These are phyloP conservation scores for Trichoderma simmonsii DNA, from an alignment of 2,329 filamentous ascomycete species.

Conservation along the genomic window DNA sequence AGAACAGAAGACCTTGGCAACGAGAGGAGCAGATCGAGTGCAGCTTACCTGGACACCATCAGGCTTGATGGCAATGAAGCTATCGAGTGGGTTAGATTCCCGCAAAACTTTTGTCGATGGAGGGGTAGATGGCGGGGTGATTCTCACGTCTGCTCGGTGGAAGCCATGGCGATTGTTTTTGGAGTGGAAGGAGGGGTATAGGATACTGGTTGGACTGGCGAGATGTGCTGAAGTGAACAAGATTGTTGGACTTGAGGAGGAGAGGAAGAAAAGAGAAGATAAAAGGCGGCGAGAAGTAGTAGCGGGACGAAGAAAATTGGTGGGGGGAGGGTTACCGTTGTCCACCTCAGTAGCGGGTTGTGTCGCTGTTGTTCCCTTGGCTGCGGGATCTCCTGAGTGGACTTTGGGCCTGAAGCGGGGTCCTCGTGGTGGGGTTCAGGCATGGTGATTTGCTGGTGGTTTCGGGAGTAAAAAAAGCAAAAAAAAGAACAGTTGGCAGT, in stretches of 20 bases:
- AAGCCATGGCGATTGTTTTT: slow-evolving; percentile 59
- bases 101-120: slow-evolving; percentile 9
- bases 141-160: slow-evolving; percentile 79
- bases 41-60: slow-evolving; percentile 91
- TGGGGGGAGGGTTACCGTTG: slow-evolving; percentile 42
- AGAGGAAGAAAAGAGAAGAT: slow-evolving; percentile 35
- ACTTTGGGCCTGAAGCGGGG: slow-evolving; percentile 33
- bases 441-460: slow-evolving; percentile 28
- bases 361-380: slow-evolving; percentile 17
- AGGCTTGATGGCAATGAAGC: slow-evolving; percentile 99
- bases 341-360: slow-evolving; percentile 28
- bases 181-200: slow-evolving; percentile 25
- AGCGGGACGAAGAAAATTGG: slow-evolving; percentile 42
- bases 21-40: not conserved
- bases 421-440: slow-evolving; percentile 34
- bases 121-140: slow-evolving; percentile 35
- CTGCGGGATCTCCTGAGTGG: slow-evolving; percentile 9
- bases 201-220: slow-evolving; percentile 25
- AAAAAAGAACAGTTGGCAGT: not conserved
- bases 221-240: slow-evolving; percentile 30
- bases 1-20: slow-evolving; percentile 19
- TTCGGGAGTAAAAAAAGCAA: not conserved
- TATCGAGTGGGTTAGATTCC: slow-evolving; percentile 41
- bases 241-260: slow-evolving; percentile 22
- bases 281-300: slow-evolving; percentile 34